A percentile compares a stretch with the other conserved stretches of the same genome.
Conservation (phyloP, 2,329 filamentous ascomycete species). For the Colletotrichum siamense region DNA sequence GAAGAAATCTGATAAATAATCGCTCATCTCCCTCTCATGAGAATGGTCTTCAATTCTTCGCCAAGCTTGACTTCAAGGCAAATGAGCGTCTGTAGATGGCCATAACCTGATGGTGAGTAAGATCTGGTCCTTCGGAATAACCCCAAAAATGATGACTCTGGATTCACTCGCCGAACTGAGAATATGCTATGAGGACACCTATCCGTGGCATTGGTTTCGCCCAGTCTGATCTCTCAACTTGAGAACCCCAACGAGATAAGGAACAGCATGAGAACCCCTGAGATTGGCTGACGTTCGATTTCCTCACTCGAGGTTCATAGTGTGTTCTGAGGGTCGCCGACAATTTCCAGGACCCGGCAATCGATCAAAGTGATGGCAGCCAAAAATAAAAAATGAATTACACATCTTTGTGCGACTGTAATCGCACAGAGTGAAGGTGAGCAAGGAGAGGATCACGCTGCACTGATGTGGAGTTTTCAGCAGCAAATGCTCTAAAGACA, state of each 20-base stretch:
- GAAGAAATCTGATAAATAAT: not conserved
- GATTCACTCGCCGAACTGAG: conserved; percentile 13
- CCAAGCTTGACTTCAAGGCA: not conserved
- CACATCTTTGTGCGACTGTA: not conserved
- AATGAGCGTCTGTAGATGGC: not conserved
- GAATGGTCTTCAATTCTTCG: not conserved
- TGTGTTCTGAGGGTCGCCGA: not conserved
- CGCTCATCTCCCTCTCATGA: not conserved
- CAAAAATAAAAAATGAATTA: not conserved
- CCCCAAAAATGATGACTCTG: not conserved
- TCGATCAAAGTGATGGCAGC: not conserved
- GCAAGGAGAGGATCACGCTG: not conserved
- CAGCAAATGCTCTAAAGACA: not conserved
- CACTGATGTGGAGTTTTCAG: not conserved
- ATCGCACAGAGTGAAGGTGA: not conserved
- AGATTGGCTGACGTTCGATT: not conserved
- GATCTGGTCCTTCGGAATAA: not conserved
- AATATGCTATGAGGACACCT: not conserved
- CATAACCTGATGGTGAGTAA: not conserved
- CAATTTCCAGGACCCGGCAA: not conserved
- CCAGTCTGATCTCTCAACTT: not conserved
- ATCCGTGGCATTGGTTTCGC: conserved; percentile 8
- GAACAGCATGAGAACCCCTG: not conserved
- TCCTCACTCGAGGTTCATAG: not conserved
- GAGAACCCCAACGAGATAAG: not conserved